phyloP scores from a whole-genome alignment of 257 asterid genomes.

The Solanum tarapatanum region DNA sequence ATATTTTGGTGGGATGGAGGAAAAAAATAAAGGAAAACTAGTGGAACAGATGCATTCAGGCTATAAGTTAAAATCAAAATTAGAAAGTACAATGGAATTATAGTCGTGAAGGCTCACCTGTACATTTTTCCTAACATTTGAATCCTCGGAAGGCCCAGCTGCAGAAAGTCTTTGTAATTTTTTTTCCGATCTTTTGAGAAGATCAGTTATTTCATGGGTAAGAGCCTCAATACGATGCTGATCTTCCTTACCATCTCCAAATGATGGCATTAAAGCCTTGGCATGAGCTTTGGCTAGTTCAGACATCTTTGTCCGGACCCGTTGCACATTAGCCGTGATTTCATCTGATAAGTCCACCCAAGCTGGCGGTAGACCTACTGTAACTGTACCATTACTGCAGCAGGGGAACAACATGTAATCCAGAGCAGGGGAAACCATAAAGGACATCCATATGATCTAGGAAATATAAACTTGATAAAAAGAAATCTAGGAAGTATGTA shows the following conservation, averaged over 20 bases:
- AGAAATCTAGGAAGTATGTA: not conserved
- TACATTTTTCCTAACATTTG: constrained; percentile 89
- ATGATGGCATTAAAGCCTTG: constrained; percentile 97
- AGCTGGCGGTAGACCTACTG: constrained; percentile 94
- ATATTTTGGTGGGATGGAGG: not conserved
- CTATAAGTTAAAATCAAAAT: not conserved
- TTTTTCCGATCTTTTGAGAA: constrained; percentile 70
- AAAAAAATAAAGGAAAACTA: not conserved
- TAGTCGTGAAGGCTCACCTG: constrained; percentile 52
- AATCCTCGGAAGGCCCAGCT: constrained; percentile 89
- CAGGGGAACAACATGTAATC: constrained; percentile 8
- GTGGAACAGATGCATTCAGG: not conserved
- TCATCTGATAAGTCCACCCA: constrained; percentile 99
- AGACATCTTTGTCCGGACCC: constrained; percentile 59
- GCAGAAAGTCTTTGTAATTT: constrained; percentile 64
- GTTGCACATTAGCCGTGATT: constrained; percentile 71
- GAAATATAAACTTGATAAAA: not conserved
- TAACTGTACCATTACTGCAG: constrained; percentile 67
- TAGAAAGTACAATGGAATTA: not conserved
- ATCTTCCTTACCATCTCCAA: constrained; percentile 98
- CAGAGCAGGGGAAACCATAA: not conserved
- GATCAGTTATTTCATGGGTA: constrained; percentile 86
- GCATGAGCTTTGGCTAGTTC: constrained; percentile 96
- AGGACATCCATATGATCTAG: not conserved
- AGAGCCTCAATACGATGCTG: constrained; percentile 80